These are phyloP conservation scores for Coemansia reversa DNA, from an alignment of 192 early-diverging fungal genomes.

Conservation along the genomic window DNA sequence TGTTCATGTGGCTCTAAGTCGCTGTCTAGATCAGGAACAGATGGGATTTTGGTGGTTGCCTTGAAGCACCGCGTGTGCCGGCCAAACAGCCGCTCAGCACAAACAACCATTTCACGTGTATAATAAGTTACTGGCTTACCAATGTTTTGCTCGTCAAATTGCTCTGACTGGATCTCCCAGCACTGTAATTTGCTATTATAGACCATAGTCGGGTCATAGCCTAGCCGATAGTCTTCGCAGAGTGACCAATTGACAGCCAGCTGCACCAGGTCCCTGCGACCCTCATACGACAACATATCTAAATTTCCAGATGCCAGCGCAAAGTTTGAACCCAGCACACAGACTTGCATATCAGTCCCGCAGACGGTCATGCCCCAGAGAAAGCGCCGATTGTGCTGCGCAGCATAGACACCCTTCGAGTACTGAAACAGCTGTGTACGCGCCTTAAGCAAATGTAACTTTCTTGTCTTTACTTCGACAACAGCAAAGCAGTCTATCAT, in stretches of 20 bases:
- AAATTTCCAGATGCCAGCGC: background rate
- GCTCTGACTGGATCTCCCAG: slow-evolving; percentile 1
- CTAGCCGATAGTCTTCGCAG: slow-evolving; percentile 7
- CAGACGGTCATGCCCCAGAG: slow-evolving; percentile 4
- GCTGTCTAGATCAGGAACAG: background rate
- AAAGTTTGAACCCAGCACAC: slow-evolving; percentile 5
- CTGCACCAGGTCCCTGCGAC: slow-evolving; percentile 2
- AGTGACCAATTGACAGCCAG: slow-evolving; percentile 16
- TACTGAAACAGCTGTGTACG: slow-evolving; percentile 5
- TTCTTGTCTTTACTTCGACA: background rate
- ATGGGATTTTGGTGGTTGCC: slow-evolving; percentile 1
- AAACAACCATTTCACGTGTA: background rate
- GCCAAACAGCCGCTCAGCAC: slow-evolving; percentile 10
- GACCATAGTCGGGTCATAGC: slow-evolving; percentile 11
- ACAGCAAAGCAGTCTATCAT: background rate
- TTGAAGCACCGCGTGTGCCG: slow-evolving; percentile 18
- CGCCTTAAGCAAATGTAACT: background rate
- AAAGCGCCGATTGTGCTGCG: slow-evolving; percentile 5
- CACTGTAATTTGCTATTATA: slow-evolving; percentile 5
- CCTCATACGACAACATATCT: background rate
- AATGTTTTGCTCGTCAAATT: background rate
- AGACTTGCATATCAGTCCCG: background rate
- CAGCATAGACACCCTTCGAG: slow-evolving; percentile 1
- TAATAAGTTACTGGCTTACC: background rate
- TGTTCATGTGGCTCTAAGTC: background rate